A percentile compares a stretch with the other conserved stretches of the same genome.
Conservation (phyloP, 176 grass and related monocot genomes). For the Hsuehochloa calcarea region DNA sequence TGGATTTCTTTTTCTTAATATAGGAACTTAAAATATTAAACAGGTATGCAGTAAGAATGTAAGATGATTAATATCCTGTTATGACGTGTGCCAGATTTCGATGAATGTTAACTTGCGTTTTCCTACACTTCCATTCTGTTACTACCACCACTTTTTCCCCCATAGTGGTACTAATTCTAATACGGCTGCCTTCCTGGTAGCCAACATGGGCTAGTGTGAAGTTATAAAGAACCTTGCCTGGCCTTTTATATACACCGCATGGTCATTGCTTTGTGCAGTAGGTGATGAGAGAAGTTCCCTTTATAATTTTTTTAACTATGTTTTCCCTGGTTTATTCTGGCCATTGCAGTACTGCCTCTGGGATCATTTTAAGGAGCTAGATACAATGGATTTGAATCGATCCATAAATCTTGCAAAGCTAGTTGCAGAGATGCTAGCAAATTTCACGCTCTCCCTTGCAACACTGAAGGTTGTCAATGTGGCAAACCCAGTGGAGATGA, state of each 20-base stretch:
- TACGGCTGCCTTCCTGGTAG: neutral
- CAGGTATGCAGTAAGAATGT: neutral
- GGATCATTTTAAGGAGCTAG: constrained; percentile 93
- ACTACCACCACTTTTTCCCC: neutral
- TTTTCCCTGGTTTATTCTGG: constrained; percentile 25
- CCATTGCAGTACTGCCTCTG: constrained; percentile 71
- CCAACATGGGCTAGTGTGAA: neutral
- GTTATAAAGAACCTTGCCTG: neutral
- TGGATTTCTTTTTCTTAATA: neutral
- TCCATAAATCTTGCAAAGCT: constrained; percentile 87
- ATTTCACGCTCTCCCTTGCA: constrained; percentile 76
- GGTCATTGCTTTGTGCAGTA: neutral
- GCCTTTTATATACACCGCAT: neutral
- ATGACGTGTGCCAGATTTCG: neutral
- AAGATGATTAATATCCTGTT: neutral
- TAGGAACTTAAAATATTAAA: neutral
- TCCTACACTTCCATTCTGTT: neutral
- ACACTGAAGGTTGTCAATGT: constrained; percentile 71
- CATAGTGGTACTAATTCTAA: neutral
- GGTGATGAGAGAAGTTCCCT: neutral
- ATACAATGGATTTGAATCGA: constrained; percentile 63
- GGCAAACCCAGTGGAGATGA: constrained; percentile 57
- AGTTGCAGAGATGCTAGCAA: constrained; percentile 63
- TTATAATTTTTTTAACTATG: neutral
- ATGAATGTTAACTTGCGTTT: neutral